These are phyloP conservation scores for Kurtzmaniella quercitrusa DNA, from an alignment of 1,139 yeast species.

Conservation along the genomic window DNA sequence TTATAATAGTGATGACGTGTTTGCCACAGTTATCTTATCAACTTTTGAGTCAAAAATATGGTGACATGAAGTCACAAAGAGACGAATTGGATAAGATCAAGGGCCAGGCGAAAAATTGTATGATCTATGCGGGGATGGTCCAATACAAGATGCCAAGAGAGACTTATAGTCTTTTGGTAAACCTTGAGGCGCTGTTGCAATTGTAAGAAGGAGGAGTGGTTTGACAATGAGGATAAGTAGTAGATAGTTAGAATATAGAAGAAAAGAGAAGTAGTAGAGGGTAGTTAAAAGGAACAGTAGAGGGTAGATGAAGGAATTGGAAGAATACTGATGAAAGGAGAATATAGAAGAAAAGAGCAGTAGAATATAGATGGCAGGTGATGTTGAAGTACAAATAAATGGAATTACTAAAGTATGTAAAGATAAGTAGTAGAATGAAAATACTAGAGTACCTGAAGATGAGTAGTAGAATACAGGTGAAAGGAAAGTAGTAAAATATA, in stretches of 20 bases:
- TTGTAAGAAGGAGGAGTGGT: not conserved
- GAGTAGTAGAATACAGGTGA: too few species aligned
- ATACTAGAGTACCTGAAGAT: too few species aligned
- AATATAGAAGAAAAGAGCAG: too few species aligned
- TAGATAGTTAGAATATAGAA: not conserved
- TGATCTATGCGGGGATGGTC: slow-evolving; percentile 94
- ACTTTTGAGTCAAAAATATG: slow-evolving; percentile 43
- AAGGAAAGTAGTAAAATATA: too few species aligned
- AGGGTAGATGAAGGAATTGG: too few species aligned
- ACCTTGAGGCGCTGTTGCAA: slow-evolving; percentile 54
- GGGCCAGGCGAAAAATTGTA: slow-evolving; percentile 75
- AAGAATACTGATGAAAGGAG: too few species aligned
- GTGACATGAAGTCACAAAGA: slow-evolving; percentile 48
- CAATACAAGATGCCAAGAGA: slow-evolving; percentile 95
- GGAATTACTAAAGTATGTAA: too few species aligned
- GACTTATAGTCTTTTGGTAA: slow-evolving; percentile 70
- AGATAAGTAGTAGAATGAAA: too few species aligned
- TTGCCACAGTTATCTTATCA: slow-evolving; percentile 57
- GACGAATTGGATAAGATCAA: slow-evolving; percentile 53
- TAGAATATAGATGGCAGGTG: too few species aligned
- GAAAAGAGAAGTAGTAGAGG: too few species aligned
- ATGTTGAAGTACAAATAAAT: too few species aligned
- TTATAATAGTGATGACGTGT: slow-evolving; percentile 80
- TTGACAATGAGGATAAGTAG: not conserved
- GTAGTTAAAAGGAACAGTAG: too few species aligned